A percentile compares a stretch with the other conserved stretches of the same genome.
Conservation (phyloP, 352 stramenopile species). For the Phytophthora kernoviae region DNA sequence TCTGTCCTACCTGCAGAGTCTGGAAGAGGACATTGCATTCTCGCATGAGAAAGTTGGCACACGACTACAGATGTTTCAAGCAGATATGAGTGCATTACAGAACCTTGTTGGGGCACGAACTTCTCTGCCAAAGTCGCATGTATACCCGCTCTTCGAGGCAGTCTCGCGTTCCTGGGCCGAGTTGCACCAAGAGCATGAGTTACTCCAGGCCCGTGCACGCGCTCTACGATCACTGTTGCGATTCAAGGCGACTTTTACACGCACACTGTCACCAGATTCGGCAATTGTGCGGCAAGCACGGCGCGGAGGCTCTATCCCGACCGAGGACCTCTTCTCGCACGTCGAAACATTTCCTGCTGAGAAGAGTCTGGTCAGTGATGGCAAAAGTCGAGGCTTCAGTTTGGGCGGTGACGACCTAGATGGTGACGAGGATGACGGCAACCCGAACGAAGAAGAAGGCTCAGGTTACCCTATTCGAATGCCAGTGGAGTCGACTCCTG, state of each 20-base stretch:
- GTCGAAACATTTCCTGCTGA: conserved; percentile 64
- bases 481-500: conserved; percentile 90
- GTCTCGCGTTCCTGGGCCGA: conserved; percentile 88
- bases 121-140: conserved; percentile 93
- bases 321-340: conserved; percentile 75
- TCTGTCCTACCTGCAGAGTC: conserved; percentile 88
- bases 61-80: conserved; percentile 72
- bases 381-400: conserved; percentile 20
- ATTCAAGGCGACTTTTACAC: conserved; percentile 79
- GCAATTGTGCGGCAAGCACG: conserved; percentile 58
- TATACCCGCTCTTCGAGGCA: conserved; percentile 94
- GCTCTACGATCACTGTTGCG: conserved; percentile 71
- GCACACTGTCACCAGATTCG: conserved; percentile 56
- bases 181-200: conserved; percentile 71
- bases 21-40: conserved; percentile 92
- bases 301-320: conserved; percentile 58
- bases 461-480: conserved; percentile 75
- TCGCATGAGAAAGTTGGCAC: conserved; percentile 81
- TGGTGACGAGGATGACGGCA: conserved; percentile 42
- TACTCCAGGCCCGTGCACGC: conserved; percentile 69
- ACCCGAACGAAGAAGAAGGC: conserved; percentile 48
- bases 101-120: conserved; percentile 85
- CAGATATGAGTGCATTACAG: conserved; percentile 68
- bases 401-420: conserved; percentile 21
- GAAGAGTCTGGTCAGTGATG: conserved; percentile 27